These are phyloP conservation scores for Ogataea corticis DNA, from an alignment of 805 yeast species.

Conservation along the genomic window DNA sequence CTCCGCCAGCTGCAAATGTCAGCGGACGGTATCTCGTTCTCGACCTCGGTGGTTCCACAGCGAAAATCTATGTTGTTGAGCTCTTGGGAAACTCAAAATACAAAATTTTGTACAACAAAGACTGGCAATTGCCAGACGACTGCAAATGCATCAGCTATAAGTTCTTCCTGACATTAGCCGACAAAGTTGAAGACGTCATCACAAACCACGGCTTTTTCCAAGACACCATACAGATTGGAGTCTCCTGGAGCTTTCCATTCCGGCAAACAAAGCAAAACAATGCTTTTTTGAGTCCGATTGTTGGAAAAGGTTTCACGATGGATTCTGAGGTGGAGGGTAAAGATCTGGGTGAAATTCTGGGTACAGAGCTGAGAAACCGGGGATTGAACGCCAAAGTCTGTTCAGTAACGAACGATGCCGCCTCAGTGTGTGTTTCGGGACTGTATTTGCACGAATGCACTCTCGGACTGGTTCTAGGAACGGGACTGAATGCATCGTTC, in stretches of 20 bases:
- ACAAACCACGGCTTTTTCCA: background rate
- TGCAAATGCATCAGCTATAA: conserved; percentile 40
- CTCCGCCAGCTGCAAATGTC: conserved; percentile 18
- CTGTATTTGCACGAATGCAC: conserved; percentile 34
- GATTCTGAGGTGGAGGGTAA: conserved; percentile 41
- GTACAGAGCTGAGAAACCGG: conserved; percentile 30
- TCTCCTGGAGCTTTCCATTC: conserved; percentile 62
- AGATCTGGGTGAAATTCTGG: conserved; percentile 45
- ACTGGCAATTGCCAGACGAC: conserved; percentile 41
- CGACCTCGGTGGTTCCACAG: conserved; percentile 61
- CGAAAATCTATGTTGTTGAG: conserved; percentile 38
- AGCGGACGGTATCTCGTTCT: conserved; percentile 39
- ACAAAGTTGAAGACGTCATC: conserved; percentile 35
- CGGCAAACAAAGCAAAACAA: conserved; percentile 41
- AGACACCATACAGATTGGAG: conserved; percentile 39
- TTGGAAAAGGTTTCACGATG: conserved; percentile 63
- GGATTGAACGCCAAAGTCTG: conserved; percentile 39
- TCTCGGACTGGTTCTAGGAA: conserved; percentile 65
- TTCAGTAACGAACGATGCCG: conserved; percentile 58
- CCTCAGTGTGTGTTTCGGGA: conserved; percentile 64
- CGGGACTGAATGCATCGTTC: conserved; percentile 64
- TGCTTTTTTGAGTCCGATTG: conserved; percentile 45
- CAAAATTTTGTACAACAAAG: conserved; percentile 17
- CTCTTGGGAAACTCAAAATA: conserved; percentile 13
- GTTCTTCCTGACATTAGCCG: conserved; percentile 47